A percentile compares a stretch with the other conserved stretches of the same genome.
These are phyloP conservation scores for Neonectria hederae DNA, from an alignment of 2,329 filamentous ascomycete species.

Conservation along the genomic window DNA sequence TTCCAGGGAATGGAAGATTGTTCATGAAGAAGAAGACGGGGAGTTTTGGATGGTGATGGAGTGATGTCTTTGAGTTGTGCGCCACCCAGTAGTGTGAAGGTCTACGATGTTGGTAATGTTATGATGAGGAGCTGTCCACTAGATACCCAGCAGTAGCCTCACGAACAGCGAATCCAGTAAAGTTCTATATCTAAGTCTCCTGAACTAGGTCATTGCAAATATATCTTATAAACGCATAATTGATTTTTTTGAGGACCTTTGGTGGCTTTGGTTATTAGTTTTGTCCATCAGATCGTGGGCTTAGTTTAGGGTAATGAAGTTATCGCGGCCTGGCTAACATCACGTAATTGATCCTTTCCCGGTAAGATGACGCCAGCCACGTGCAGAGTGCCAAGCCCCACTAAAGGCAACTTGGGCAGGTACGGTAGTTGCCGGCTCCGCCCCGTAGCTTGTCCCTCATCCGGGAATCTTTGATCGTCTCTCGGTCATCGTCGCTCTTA, in stretches of 20 bases:
- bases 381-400: slow-evolving; percentile 35
- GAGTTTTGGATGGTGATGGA: neutral
- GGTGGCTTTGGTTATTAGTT: neutral
- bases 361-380: slow-evolving; percentile 42
- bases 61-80: neutral
- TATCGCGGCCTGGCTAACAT: slow-evolving; percentile 31
- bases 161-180: too few relatives aligned
- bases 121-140: neutral
- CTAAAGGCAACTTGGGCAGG: slow-evolving; percentile 14
- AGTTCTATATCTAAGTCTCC: neutral
- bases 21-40: slow-evolving; percentile 6
- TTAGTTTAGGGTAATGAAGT: slow-evolving; percentile 10
- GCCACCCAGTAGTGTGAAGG: too few relatives aligned
- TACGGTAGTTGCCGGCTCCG: slow-evolving; percentile 36
- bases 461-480: slow-evolving; percentile 7
- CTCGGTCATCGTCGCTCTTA: slow-evolving; percentile 6
- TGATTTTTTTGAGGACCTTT: neutral
- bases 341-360: slow-evolving; percentile 18
- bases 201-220: neutral
- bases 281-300: neutral
- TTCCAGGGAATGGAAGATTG: slow-evolving; percentile 16
- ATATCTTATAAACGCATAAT: neutral
- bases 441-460: slow-evolving; percentile 25
- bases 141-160: neutral
- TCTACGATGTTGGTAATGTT: neutral